Base-by-base conservation (phyloP, 2,329 filamentous ascomycete genomes). In the Botrytis hyacinthi region DNA sequence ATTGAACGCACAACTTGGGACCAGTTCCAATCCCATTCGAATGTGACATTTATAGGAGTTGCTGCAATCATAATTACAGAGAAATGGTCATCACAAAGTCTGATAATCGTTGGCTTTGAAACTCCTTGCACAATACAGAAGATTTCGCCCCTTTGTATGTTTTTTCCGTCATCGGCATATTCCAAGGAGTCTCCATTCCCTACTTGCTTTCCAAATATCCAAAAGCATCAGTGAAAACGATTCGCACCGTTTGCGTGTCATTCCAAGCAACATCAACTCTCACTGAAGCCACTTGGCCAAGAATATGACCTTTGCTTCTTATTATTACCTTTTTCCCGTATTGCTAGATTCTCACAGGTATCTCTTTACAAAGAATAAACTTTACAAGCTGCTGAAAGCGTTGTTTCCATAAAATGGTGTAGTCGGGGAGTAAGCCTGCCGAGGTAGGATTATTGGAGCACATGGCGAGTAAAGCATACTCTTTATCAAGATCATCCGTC, bases 1-100 rank as follows among this genome's bases (percentile, higher is more conserved):
- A 2, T 14, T 4, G 37, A 29, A n/a, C 37, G 16, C 12, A 44
- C 3, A n/a, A 0, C 1, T 18, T 26, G 18, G 20, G 1, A 0
- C 46, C 46, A 48, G 20, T 22, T 1, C 3, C 18, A 46, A 20
- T 46, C 3, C 1, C 0, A 0, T 46, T 8, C 44, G 20, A 1
- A 46, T 4, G 0, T 20, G 44, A 46, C 20, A 3, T 8, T n/a
- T 3, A 29, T 8, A 16, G 61, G n/a, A 44, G 22, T 48, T 1
- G 22, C 62, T 26, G 42, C 29, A 66, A 48, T 48, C 16, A 66
- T 26, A 2, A 66, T 48, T 14, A 66, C 32, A 26, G 16, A 14
- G 44, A 66, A 66, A 14, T 66, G 8, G 2, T 66, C 63, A 14
- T 16, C 16, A 16, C 18, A 26, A 22, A 0, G 4, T 2, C 63